Base-by-base conservation (phyloP, 805 yeast species). In the Cyberlindnera subsufficiens region DNA sequence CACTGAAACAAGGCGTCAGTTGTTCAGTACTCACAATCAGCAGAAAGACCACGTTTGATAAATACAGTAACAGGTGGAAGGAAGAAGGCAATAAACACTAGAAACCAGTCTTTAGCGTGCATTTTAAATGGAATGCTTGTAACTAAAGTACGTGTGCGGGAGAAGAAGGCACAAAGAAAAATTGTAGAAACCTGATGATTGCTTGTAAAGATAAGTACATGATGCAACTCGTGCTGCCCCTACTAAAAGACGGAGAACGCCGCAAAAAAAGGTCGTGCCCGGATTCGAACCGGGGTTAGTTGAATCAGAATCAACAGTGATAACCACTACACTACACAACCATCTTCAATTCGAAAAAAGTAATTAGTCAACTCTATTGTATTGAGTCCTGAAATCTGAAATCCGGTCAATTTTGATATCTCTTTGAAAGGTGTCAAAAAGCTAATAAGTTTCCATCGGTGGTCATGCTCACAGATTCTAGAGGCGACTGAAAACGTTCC, bases 31-130 rank as follows among this genome's bases (percentile, higher is more conserved):
- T 48, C 47, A 64, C 68, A 76, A 54, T 79, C 86, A 31, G 77
- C 73, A 4, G 82, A 73, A 35, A 53, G 50, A 1, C 90, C 90
- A 53, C 86, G 66, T 61, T 84, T 84, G 48, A 82, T 58, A 38
- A 78, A 71, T 19, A 84, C 90, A 8, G 89, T 84, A 32, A 83
- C 65, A 7, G 88, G 88, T 10, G 91, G 91, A 9, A 82, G 54
- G 57, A 84, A 77, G 43, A 83, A 69, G 2, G 87, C 86, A 42
- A 84, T 55, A 39, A 82, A 69, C 3, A 84, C 88, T 46, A 81
- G 58, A 44, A 82, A 68, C 87, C 88, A 76, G 62, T 77, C 82
- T 49, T 59, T 59, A 8, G 66, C 61, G 51, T 63, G 67, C 67
- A 63, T 63, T 13, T 19, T 43, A 14, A 35, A 20, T 11, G 8